Evolutionary conservation across 176 grass and related monocot species (phyloP).

Genomic region (Carex littledalei): DNA sequence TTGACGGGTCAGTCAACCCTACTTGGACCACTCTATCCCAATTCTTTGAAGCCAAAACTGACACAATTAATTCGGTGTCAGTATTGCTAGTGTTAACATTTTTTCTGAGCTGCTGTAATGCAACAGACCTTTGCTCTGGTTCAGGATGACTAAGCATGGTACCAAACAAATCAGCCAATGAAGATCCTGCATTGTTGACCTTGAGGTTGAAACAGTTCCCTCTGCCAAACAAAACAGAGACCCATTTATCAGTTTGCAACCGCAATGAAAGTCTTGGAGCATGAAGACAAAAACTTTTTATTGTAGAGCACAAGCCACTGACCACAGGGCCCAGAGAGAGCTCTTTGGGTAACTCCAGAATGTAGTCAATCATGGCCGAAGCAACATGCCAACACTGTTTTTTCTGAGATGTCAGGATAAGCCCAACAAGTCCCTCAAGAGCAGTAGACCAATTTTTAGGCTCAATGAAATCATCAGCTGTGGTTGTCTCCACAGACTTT

Average conservation of each 20-base stretch:
- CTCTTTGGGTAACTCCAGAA: conserved; percentile 48
- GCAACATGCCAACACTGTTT: conserved; percentile 83
- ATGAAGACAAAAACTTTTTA: conserved; percentile 59
- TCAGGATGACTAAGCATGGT: conserved; percentile 83
- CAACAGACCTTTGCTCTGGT: conserved; percentile 77
- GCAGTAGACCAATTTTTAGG: conserved; percentile 58
- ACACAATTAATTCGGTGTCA: conserved; percentile 28
- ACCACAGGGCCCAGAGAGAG: conserved; percentile 45
- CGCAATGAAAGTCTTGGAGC: conserved; percentile 86
- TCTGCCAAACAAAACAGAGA: conserved; percentile 46
- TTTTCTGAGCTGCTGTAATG: conserved; percentile 75
- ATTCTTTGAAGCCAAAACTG: conserved; percentile 61
- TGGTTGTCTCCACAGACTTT: conserved; percentile 20
- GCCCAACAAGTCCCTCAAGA: conserved; percentile 48
- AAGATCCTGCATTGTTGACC: conserved; percentile 1
- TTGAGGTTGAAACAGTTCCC: conserved; percentile 35
- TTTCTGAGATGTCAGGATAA: conserved; percentile 58
- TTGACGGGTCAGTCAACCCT: conserved; percentile 67
- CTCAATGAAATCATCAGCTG: conserved; percentile 26
- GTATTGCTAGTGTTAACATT: conserved; percentile 43
- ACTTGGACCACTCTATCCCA: conserved; percentile 64
- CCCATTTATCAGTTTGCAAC: conserved; percentile 81
- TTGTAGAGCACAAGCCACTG: conserved; percentile 39
- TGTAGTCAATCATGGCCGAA: conserved; percentile 66
- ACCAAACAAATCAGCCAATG: conserved; percentile 68